These are phyloP conservation scores for Cadophora malorum DNA, from an alignment of 2,329 filamentous ascomycete genomes.

Conservation along the genomic window DNA sequence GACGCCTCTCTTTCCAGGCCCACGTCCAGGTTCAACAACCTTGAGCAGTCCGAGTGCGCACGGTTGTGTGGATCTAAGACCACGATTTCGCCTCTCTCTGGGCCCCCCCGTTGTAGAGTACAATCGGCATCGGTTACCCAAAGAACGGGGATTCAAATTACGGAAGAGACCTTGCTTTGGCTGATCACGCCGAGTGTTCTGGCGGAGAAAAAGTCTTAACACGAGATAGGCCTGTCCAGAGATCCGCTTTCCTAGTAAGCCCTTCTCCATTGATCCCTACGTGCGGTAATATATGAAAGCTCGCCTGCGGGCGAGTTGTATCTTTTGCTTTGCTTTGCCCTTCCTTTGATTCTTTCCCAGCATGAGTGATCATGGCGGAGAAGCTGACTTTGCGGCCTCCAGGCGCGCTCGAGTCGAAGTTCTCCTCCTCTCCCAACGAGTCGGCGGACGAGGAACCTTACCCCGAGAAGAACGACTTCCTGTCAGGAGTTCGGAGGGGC, in stretches of 20 bases:
- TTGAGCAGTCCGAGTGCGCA: slow-evolving; percentile 10
- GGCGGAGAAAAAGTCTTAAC: slow-evolving; percentile 32
- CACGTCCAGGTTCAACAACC: not conserved
- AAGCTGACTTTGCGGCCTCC: slow-evolving; percentile 42
- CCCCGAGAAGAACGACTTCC: slow-evolving; percentile 38
- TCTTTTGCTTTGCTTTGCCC: slow-evolving; percentile 18
- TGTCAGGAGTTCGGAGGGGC: slow-evolving; percentile 42
- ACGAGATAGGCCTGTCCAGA: slow-evolving; percentile 29
- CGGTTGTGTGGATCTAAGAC: slow-evolving; percentile 17
- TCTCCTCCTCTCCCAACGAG: slow-evolving; percentile 36
- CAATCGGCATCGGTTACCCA: slow-evolving; percentile 24
- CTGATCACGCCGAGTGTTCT: slow-evolving; percentile 31
- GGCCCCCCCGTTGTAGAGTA: slow-evolving; percentile 19
- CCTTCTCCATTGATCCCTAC: slow-evolving; percentile 19
- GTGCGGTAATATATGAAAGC: slow-evolving; percentile 25
- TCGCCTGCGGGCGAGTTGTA: slow-evolving; percentile 25
- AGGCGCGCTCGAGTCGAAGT: slow-evolving; percentile 42
- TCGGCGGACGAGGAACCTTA: slow-evolving; percentile 36
- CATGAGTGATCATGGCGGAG: slow-evolving; percentile 44
- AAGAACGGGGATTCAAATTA: slow-evolving; percentile 29
- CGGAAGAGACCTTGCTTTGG: slow-evolving; percentile 30
- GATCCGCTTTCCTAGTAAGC: slow-evolving; percentile 31
- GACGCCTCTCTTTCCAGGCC: not conserved
- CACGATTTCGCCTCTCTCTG: slow-evolving; percentile 12
- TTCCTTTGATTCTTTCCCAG: slow-evolving; percentile 28